These are phyloP conservation scores for Rhodamnia argentea DNA, from an alignment of 345 rosid species.

Conservation along the genomic window DNA sequence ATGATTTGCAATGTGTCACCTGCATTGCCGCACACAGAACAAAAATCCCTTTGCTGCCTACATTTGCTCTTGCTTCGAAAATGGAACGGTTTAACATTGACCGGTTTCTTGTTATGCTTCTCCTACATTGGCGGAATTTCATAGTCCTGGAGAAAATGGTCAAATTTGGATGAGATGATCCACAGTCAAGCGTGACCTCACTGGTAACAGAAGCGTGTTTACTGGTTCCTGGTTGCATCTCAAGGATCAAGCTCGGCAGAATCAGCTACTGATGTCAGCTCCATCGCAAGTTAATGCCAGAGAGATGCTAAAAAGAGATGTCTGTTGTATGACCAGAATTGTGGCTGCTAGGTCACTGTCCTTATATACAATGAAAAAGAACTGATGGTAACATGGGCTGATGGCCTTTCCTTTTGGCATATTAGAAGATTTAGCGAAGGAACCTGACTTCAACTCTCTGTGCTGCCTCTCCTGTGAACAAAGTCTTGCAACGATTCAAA, in stretches of 20 bases:
- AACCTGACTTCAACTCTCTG: background rate
- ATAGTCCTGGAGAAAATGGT: background rate
- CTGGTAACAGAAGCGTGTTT: background rate
- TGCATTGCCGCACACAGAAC: background rate
- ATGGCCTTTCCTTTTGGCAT: background rate
- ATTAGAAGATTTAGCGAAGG: background rate
- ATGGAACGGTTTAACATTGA: background rate
- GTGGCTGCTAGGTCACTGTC: background rate
- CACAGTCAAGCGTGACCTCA: background rate
- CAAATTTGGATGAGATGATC: background rate
- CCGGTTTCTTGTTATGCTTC: background rate
- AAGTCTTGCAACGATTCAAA: background rate
- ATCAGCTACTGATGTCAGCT: background rate
- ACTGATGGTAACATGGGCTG: background rate
- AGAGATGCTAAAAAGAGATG: background rate
- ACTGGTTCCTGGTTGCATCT: background rate
- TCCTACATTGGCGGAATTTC: background rate
- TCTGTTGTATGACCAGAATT: background rate
- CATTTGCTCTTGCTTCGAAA: background rate
- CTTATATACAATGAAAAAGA: background rate
- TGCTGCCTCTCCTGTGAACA: background rate
- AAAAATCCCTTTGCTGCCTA: background rate
- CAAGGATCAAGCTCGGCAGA: background rate
- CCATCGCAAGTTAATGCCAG: background rate
- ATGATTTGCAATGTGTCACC: background rate